Conservation (phyloP, 1,284 basidiomycete genomes). For the Cutaneotrichosporon sp. region DNA sequence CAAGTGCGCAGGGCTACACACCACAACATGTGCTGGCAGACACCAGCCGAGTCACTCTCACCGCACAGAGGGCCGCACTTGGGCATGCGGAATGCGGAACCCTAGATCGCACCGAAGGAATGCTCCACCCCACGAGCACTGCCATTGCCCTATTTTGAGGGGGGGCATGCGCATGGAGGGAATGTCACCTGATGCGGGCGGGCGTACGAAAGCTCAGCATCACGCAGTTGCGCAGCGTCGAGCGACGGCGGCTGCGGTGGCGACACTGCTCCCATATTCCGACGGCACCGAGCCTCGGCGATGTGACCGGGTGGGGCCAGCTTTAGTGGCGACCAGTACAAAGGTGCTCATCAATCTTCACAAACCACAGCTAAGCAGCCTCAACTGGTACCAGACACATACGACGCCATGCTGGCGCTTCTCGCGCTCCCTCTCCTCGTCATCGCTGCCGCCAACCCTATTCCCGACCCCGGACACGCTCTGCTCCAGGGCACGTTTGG, state of each 20-base stretch:
- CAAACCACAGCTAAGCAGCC: not conserved
- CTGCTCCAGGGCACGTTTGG: constrained; percentile 37
- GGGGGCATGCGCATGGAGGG: not conserved
- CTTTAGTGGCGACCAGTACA: too few relatives aligned
- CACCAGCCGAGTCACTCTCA: too few relatives aligned
- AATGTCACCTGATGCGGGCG: not conserved
- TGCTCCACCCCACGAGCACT: not conserved
- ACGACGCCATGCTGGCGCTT: constrained; percentile 7
- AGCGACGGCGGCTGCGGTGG: too few relatives aligned
- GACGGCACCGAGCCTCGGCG: too few relatives aligned
- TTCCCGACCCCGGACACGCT: constrained; percentile 20
- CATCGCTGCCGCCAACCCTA: constrained; percentile 13
- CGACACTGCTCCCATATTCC: too few relatives aligned
- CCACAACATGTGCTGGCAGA: too few relatives aligned
- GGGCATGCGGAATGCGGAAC: not conserved
- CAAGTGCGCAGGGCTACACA: too few relatives aligned
- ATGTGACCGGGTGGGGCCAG: too few relatives aligned
- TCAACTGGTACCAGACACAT: not conserved
- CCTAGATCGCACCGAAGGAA: not conserved
- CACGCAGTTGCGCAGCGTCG: too few relatives aligned
- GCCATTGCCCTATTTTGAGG: not conserved
- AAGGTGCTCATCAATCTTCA: too few relatives aligned
- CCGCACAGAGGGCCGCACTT: not conserved
- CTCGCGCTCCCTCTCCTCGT: constrained; percentile 14
- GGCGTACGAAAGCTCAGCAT: not conserved